These are phyloP conservation scores for Naganishia vaughanmartiniae DNA, from an alignment of 768 basidiomycete genomes.

Conservation along the genomic window DNA sequence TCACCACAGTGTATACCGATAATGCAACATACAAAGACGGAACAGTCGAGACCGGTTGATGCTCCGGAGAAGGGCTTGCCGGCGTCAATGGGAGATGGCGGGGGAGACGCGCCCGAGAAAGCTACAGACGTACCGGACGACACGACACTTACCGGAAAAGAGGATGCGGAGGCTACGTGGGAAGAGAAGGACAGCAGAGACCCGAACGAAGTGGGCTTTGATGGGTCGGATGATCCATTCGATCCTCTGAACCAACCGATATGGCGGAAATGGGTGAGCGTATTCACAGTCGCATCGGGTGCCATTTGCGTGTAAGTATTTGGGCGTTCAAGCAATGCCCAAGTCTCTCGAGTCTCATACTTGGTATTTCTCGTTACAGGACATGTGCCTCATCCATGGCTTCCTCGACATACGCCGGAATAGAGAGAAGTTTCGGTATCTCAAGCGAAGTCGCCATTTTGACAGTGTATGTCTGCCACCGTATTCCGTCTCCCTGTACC, in stretches of 20 bases:
- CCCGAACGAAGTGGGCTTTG: slow-evolving; percentile 32
- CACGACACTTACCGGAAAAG: background rate
- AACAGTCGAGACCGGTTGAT: background rate
- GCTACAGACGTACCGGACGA: background rate
- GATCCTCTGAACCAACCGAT: slow-evolving; percentile 40
- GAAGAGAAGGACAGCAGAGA: slow-evolving; percentile 16
- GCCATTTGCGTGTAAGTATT: slow-evolving; percentile 35
- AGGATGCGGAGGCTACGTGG: background rate
- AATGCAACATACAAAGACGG: background rate
- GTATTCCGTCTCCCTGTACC: no score
- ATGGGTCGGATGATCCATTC: slow-evolving; percentile 38
- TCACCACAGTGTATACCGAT: background rate
- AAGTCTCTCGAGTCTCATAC: background rate
- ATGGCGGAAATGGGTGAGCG: slow-evolving; percentile 42
- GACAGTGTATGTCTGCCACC: slow-evolving; percentile 46
- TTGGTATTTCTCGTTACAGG: slow-evolving; percentile 24
- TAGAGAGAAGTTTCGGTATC: slow-evolving; percentile 60
- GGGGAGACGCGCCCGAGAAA: background rate
- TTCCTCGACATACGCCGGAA: slow-evolving; percentile 63
- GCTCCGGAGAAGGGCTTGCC: background rate
- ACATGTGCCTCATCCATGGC: slow-evolving; percentile 56
- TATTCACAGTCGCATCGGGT: slow-evolving; percentile 35
- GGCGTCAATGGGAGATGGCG: background rate
- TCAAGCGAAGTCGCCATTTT: slow-evolving; percentile 60
- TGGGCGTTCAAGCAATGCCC: background rate